Evolutionary conservation across 2,329 filamentous ascomycete genomes (phyloP), one percentile per base, ranked within the genome.

Genomic region (Sphaerostilbella broomeana): DNA sequence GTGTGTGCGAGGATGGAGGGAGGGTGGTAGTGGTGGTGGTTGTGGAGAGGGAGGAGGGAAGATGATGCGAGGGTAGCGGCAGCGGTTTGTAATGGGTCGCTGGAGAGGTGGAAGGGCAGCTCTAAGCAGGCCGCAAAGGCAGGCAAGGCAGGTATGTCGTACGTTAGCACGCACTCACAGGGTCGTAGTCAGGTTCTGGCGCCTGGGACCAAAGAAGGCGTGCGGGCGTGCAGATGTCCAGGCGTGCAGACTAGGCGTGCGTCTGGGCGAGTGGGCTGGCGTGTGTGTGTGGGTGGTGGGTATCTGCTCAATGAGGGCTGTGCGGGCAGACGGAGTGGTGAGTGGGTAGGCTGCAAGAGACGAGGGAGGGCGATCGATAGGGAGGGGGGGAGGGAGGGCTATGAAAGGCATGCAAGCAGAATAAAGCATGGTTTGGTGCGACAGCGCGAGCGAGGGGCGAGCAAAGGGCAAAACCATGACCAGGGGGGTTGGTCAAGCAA

Each of bases 11-110:
- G 21, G 33, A 45, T 31, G 42, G 34, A 37, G 35, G 43, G 44
- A 45, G 38, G 45, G 46, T 44, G 40, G 38, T 47, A 44, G 30
- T 50, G 45, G 43, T 48, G 48, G 44, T 47, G 45, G 38, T 42
- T 34, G 33, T 40, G 48, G 42, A 38, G 46, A 44, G 42, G 48
- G 42, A 41, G 42, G 34, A 46, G 44, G 38, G 46, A 42, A 32
- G 43, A 35, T 28, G 30, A 40, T 29, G 40, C 28, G 40, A 46
- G 43, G 45, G 45, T 35, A 30, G 40, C 38, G 44, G 47, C 31
- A n/a, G 26, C 32, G 39, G 37, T 40, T 44, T 44, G 37, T 40
- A 41, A 40, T 44, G 35, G 36, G 36, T 32, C 29, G 35, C 30
- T 40, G 41, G 41, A n/a, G n/a, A n/a, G n/a, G n/a, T n/a, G n/a